These are phyloP conservation scores for Pseudodiploospora longispora DNA, from an alignment of 2,329 filamentous ascomycete genomes.

Conservation along the genomic window DNA sequence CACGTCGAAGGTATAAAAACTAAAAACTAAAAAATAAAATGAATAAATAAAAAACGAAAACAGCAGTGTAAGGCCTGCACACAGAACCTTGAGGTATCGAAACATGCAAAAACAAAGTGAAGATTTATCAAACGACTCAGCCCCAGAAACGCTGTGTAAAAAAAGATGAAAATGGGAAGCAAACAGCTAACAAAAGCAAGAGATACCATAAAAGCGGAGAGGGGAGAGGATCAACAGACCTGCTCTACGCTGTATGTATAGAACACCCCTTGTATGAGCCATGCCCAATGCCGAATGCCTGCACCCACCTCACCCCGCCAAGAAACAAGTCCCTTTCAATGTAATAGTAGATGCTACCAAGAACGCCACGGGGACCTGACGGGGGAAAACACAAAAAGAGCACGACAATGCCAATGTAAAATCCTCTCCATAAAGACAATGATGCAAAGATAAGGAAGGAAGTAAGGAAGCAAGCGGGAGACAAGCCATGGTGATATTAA, in stretches of 20 bases:
- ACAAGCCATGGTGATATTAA: neutral
- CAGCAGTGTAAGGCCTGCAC: no score
- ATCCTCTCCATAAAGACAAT: neutral
- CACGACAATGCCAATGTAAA: conserved; percentile 1
- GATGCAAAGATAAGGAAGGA: conserved; percentile 1
- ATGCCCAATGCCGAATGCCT: conserved; percentile 8
- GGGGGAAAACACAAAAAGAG: no score
- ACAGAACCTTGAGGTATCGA: conserved; percentile 14
- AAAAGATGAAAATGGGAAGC: conserved; percentile 11
- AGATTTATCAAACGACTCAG: neutral
- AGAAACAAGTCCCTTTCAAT: conserved; percentile 7
- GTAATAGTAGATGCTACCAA: conserved; percentile 5
- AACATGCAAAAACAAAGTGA: conserved; percentile 13
- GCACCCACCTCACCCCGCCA: conserved; percentile 4
- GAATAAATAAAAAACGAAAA: neutral
- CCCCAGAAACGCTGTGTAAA: neutral
- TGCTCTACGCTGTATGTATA: neutral
- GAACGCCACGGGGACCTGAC: conserved; percentile 2
- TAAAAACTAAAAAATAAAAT: conserved; percentile 6
- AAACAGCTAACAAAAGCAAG: conserved; percentile 9
- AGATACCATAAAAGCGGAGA: conserved; percentile 11
- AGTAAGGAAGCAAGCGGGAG: conserved; percentile 1
- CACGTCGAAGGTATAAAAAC: neutral
- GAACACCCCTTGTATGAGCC: conserved; percentile 3
- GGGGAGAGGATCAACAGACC: conserved; percentile 1